Evolutionary conservation across 1,284 basidiomycete genomes (phyloP).

Genomic region (Ganoderma resinaceum): DNA sequence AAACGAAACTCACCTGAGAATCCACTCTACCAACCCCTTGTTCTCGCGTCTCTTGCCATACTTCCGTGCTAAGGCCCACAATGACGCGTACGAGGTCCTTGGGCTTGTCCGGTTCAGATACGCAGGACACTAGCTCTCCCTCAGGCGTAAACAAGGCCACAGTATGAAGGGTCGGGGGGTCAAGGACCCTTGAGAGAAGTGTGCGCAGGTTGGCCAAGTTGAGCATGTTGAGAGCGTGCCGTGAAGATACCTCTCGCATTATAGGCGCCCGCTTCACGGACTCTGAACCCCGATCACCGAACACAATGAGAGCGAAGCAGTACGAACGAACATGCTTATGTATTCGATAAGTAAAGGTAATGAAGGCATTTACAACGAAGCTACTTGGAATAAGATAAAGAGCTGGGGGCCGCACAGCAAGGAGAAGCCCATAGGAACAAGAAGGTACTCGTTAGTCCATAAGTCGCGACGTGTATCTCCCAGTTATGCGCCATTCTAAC

Average conservation of each 20-base stretch:
- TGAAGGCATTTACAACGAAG: conserved; percentile 21
- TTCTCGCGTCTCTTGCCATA: conserved; percentile 76
- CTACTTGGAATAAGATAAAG: conserved; percentile 30
- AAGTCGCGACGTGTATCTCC: background rate
- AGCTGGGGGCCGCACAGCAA: background rate
- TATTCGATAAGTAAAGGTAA: background rate
- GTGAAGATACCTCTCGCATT: background rate
- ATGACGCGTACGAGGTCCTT: conserved; percentile 78
- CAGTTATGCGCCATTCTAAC: conserved; percentile 16
- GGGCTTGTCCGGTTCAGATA: conserved; percentile 53
- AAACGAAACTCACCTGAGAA: conserved; percentile 38
- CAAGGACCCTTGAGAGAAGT: conserved; percentile 61
- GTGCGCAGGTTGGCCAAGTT: conserved; percentile 66
- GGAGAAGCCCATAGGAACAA: background rate
- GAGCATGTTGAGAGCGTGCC: conserved; percentile 50
- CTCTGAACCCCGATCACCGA: background rate
- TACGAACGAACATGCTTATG: background rate
- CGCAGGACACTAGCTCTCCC: conserved; percentile 67
- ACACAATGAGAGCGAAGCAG: background rate
- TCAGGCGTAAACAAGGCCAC: conserved; percentile 66
- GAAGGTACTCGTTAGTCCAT: background rate
- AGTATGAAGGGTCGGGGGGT: conserved; percentile 62
- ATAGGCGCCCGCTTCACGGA: conserved; percentile 1
- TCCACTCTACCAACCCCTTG: conserved; percentile 72
- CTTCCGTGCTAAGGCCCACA: conserved; percentile 72